Evolutionary conservation across 768 basidiomycete species (phyloP).

Genomic region (Trametes maxima): DNA sequence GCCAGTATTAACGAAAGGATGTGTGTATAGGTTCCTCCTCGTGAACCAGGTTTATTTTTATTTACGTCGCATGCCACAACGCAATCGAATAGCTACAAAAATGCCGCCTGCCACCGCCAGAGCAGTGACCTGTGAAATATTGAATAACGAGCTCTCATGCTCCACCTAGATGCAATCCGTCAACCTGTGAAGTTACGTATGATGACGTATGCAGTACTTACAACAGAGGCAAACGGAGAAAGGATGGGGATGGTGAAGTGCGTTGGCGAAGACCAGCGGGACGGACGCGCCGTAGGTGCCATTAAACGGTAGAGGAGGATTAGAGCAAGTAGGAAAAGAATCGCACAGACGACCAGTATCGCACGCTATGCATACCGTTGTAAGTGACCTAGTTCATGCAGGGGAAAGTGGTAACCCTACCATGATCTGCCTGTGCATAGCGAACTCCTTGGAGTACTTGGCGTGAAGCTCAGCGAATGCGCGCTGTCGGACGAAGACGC

Average conservation of each 20-base stretch:
- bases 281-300: not conserved
- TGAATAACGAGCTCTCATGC: conserved; percentile 6
- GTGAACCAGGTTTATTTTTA: not conserved
- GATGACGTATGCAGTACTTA: not conserved
- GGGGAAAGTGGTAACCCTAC: not conserved
- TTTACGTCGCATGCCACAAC: not conserved
- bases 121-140: not conserved
- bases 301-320: not conserved
- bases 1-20: too few species aligned
- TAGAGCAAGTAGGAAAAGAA: not conserved
- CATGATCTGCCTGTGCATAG: not conserved
- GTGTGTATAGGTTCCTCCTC: too few species aligned
- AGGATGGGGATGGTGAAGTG: conserved; percentile 11
- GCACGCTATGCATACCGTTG: not conserved
- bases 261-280: not conserved
- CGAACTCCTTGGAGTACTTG: not conserved
- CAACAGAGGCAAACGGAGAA: conserved; percentile 7
- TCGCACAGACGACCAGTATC: not conserved
- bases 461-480: not conserved
- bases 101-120: not conserved
- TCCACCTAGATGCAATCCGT: not conserved
- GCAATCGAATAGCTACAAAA: not conserved
- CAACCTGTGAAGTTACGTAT: too few species aligned
- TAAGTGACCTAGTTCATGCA: not conserved
- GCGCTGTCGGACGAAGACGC: not conserved